Percentiles rank a stretch among this genome's conserved stretches.
phyloP scores from a whole-genome alignment of 73 alveolate species.

The Paramecium caudatum region DNA sequence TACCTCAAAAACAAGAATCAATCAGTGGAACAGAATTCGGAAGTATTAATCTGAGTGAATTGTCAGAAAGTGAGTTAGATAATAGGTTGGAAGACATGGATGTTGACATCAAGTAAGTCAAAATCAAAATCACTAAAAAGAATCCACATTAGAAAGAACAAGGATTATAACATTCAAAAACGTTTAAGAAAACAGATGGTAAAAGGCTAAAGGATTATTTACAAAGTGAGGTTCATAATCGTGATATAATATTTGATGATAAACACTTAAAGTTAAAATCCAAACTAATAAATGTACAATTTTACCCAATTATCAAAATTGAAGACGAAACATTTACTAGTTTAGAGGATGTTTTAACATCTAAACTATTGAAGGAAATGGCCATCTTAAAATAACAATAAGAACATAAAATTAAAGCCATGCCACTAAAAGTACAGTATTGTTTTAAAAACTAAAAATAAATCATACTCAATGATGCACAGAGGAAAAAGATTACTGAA shows the following conservation, averaged over 20 bases:
- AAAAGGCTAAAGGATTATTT: background rate
- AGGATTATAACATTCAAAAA: background rate
- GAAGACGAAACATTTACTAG: slow-evolving; percentile 15
- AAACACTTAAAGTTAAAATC: background rate
- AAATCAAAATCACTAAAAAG: background rate
- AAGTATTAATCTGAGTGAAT: slow-evolving; percentile 26
- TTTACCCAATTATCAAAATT: background rate
- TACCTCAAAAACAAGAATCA: background rate
- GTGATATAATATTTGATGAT: slow-evolving; percentile 23
- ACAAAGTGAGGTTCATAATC: background rate
- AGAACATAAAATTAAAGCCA: background rate
- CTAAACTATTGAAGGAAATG: background rate
- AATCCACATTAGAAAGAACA: background rate
- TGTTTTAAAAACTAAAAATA: slow-evolving; percentile 12
- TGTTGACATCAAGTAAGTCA: background rate
- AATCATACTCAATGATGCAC: background rate
- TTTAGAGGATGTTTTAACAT: background rate
- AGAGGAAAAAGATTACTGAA: background rate
- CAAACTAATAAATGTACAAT: background rate
- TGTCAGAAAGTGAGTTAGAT: background rate
- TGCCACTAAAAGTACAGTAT: background rate
- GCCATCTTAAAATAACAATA: background rate
- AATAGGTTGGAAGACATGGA: slow-evolving; percentile 23
- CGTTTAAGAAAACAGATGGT: background rate
- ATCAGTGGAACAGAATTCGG: background rate